A percentile compares a stretch with the other conserved stretches of the same genome.
phyloP scores from a whole-genome alignment of 164 flowering plant genomes.

The Protea cynaroides region DNA sequence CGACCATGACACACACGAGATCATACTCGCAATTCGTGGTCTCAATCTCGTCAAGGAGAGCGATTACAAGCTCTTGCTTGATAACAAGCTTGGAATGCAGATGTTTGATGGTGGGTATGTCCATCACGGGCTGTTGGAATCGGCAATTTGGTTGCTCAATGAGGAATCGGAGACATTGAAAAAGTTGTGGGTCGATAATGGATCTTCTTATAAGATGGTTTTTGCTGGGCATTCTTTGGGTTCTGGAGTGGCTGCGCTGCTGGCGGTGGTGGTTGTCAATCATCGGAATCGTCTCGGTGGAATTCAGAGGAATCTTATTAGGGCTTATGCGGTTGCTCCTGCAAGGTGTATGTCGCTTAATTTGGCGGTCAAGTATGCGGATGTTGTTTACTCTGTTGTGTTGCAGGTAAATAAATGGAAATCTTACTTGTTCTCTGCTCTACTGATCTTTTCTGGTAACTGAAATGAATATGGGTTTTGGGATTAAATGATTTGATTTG shows the following conservation, averaged over 20 bases:
- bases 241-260: conserved; percentile 72
- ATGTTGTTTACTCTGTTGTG: conserved; percentile 71
- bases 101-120: conserved; percentile 90
- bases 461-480: background rate
- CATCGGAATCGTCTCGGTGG: conserved; percentile 53
- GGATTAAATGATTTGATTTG: background rate
- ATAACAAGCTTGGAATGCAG: conserved; percentile 63
- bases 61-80: conserved; percentile 66
- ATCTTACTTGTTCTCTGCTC: too few species aligned
- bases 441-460: too few species aligned
- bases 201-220: conserved; percentile 39
- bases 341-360: conserved; percentile 94
- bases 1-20: conserved; percentile 59
- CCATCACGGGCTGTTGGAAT: conserved; percentile 71
- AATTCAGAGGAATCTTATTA: conserved; percentile 40
- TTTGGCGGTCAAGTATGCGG: conserved; percentile 87
- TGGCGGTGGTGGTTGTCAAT: conserved; percentile 57
- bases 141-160: conserved; percentile 70
- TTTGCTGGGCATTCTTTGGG: conserved; percentile 88
- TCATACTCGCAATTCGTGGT: conserved; percentile 79
- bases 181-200: conserved; percentile 48
- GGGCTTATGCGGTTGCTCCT: conserved; percentile 78
- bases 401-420: conserved; percentile 52
- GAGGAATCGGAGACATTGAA: conserved; percentile 52
- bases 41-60: conserved; percentile 64